Evolutionary conservation across 2,329 filamentous ascomycete species (phyloP).

Genomic region (Aureobasidium sp.): DNA sequence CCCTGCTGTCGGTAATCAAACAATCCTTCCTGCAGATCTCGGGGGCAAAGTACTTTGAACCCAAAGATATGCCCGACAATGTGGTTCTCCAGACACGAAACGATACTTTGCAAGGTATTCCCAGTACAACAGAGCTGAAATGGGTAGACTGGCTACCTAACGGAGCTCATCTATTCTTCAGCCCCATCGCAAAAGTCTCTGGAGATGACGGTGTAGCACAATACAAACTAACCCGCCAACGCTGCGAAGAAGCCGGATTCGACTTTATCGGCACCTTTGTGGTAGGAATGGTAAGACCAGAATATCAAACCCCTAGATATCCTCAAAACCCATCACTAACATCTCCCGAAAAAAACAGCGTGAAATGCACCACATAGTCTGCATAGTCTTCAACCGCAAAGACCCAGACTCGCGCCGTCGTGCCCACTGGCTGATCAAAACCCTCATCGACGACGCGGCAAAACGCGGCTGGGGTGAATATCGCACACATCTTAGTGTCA

Average conservation of each 20-base stretch:
- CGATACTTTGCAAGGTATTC: conserved; percentile 27
- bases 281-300: conserved; percentile 34
- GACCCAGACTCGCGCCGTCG: conserved; percentile 34
- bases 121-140: conserved; percentile 31
- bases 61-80: conserved; percentile 34
- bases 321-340: no score
- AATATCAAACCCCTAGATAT: no score
- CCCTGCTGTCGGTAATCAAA: conserved; percentile 36
- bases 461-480: conserved; percentile 41
- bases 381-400: conserved; percentile 46
- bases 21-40: conserved; percentile 36
- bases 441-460: conserved; percentile 36
- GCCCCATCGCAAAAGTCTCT: conserved; percentile 44
- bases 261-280: conserved; percentile 48
- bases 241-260: conserved; percentile 37
- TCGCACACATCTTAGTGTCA: conserved; percentile 40
- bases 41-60: conserved; percentile 39
- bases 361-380: conserved; percentile 52
- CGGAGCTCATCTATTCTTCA: conserved; percentile 47
- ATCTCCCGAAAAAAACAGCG: conserved; percentile 21
- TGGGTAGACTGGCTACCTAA: conserved; percentile 49
- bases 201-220: conserved; percentile 42
- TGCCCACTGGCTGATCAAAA: conserved; percentile 33
- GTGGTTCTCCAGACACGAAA: conserved; percentile 25
- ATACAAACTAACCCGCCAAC: conserved; percentile 34